Evolutionary conservation across 1,284 basidiomycete species (phyloP).

Genomic region (Termitomyces sp.): DNA sequence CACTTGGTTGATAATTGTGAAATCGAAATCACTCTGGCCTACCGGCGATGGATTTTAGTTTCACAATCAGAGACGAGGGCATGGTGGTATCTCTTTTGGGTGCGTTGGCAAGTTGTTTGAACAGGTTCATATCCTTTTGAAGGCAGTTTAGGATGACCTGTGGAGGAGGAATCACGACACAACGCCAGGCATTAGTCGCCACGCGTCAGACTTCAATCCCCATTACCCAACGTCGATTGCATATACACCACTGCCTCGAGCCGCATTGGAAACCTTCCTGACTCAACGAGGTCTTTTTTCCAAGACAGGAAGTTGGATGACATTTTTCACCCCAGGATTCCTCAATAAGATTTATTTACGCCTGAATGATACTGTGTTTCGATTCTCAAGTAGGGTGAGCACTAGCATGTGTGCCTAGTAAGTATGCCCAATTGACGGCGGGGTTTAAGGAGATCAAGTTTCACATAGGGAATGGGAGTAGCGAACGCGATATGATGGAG

Average conservation of each 20-base stretch:
- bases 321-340: constrained; percentile 65
- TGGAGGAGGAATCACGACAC: constrained; percentile 65
- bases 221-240: constrained; percentile 72
- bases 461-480: constrained; percentile 48
- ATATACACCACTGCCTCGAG: constrained; percentile 67
- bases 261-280: constrained; percentile 63
- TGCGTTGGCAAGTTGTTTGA: constrained; percentile 31
- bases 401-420: neutral
- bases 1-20: constrained; percentile 48
- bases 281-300: constrained; percentile 57
- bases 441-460: constrained; percentile 52
- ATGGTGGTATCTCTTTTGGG: constrained; percentile 85
- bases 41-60: constrained; percentile 55
- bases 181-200: constrained; percentile 41
- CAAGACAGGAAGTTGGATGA: constrained; percentile 39
- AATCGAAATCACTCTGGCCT: constrained; percentile 48
- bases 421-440: neutral
- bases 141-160: constrained; percentile 54
- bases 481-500: constrained; percentile 58
- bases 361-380: constrained; percentile 70
- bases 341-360: constrained; percentile 74
- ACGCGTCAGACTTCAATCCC: constrained; percentile 66
- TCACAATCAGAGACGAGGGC: constrained; percentile 48
- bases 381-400: constrained; percentile 43
- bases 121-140: constrained; percentile 7